These are phyloP conservation scores for Macrophomina tecta DNA, from an alignment of 2,329 filamentous ascomycete genomes.

Conservation along the genomic window DNA sequence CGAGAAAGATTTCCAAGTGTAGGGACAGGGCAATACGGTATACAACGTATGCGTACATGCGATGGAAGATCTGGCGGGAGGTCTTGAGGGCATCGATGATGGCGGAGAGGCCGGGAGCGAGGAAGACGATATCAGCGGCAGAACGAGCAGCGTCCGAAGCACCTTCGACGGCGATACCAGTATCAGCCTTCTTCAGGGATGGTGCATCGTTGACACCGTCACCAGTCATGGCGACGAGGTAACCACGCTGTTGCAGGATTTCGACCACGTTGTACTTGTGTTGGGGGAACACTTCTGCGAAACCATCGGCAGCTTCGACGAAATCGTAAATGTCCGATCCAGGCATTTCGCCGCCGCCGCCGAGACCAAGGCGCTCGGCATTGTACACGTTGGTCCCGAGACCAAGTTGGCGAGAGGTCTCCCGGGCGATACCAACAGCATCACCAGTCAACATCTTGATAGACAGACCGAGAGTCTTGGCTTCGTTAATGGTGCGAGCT, in stretches of 20 bases:
- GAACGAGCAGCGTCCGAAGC: slow-evolving; percentile 89
- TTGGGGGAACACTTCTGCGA: slow-evolving; percentile 92
- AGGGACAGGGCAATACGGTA: slow-evolving; percentile 93
- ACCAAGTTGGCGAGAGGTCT: slow-evolving; percentile 89
- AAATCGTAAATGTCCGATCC: slow-evolving; percentile 95
- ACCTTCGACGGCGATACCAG: slow-evolving; percentile 92
- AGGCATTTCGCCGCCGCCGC: slow-evolving; percentile 89
- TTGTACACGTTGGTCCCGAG: slow-evolving; percentile 94
- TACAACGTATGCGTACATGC: slow-evolving; percentile 95
- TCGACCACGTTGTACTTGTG: slow-evolving; percentile 96
- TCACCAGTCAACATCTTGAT: slow-evolving; percentile 98
- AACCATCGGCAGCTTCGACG: slow-evolving; percentile 92
- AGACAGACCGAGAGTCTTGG: slow-evolving; percentile 83
- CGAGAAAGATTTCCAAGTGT: slow-evolving; percentile 89
- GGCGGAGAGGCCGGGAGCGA: slow-evolving; percentile 86
- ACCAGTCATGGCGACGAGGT: slow-evolving; percentile 95
- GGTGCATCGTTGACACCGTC: slow-evolving; percentile 95
- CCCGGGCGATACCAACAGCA: slow-evolving; percentile 89
- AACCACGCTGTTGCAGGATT: slow-evolving; percentile 90
- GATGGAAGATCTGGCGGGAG: slow-evolving; percentile 93
- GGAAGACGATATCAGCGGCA: slow-evolving; percentile 91
- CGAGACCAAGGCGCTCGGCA: slow-evolving; percentile 87
- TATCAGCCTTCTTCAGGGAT: slow-evolving; percentile 94
- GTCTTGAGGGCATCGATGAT: slow-evolving; percentile 94
- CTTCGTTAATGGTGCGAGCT: slow-evolving; percentile 87